Evolutionary conservation across 805 yeast species (phyloP).

Genomic region (Wickerhamiella hasegawae): DNA sequence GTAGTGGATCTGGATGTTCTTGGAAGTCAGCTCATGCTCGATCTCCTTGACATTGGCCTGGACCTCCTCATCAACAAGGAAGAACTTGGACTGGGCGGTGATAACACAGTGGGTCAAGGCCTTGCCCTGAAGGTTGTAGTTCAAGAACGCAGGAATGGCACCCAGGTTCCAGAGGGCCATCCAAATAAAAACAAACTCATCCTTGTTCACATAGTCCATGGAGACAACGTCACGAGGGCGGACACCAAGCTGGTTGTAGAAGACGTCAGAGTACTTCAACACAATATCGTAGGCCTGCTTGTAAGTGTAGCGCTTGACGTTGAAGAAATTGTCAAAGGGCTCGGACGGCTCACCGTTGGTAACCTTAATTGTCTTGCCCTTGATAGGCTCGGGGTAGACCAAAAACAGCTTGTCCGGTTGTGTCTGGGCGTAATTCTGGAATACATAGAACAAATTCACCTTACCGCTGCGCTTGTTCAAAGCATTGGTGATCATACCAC

Average conservation of each 20-base stretch:
- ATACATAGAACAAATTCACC: constrained; percentile 51
- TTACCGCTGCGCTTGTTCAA: constrained; percentile 8
- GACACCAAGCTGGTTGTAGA: constrained; percentile 48
- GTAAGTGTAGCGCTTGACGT: constrained; percentile 50
- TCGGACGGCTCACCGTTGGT: constrained; percentile 22
- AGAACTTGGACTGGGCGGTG: constrained; percentile 44
- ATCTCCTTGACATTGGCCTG: constrained; percentile 35
- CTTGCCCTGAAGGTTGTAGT: constrained; percentile 57
- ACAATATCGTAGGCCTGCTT: constrained; percentile 50
- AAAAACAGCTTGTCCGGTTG: constrained; percentile 42
- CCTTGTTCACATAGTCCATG: constrained; percentile 65
- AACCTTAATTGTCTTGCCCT: constrained; percentile 7
- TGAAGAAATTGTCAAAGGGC: constrained; percentile 30
- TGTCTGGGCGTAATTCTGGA: constrained; percentile 38
- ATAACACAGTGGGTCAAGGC: constrained; percentile 70
- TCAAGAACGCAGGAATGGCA: constrained; percentile 74
- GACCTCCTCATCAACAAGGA: constrained; percentile 64
- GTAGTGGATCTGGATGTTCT: constrained; percentile 9
- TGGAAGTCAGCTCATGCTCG: constrained; percentile 25
- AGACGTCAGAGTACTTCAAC: constrained; percentile 46
- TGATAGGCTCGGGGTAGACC: constrained; percentile 38
- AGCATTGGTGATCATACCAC: constrained; percentile 2
- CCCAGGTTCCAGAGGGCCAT: constrained; percentile 83
- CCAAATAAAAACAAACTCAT: constrained; percentile 67
- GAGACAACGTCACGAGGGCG: constrained; percentile 55